phyloP scores from a whole-genome alignment of 345 rosid species.

The Hibiscus mutabilis region DNA sequence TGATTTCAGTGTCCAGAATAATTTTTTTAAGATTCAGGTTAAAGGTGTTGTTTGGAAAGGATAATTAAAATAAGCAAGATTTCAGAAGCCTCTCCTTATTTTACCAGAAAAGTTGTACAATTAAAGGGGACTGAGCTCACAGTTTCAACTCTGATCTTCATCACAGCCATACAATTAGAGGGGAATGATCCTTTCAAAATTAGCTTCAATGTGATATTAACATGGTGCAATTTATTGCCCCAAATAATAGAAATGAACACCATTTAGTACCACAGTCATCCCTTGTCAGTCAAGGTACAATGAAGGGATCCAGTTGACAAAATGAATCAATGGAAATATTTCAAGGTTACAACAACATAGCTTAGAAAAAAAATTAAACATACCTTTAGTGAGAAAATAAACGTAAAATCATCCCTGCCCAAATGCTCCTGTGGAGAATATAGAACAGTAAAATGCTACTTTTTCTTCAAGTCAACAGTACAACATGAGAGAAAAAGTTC shows the following conservation, averaged over 20 bases:
- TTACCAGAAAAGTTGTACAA: too few relatives aligned
- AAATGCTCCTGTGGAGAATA: slow-evolving; percentile 64
- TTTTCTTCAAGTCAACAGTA: background rate
- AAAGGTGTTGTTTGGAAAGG: background rate
- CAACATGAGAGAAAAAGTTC: background rate
- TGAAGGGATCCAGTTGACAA: background rate
- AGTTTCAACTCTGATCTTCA: too few relatives aligned
- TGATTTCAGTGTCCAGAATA: background rate
- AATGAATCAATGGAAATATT: background rate
- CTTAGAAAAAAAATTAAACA: background rate
- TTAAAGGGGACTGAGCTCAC: too few relatives aligned
- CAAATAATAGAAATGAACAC: background rate
- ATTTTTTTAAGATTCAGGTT: background rate
- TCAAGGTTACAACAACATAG: background rate
- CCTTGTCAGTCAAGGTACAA: background rate
- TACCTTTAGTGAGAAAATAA: slow-evolving; percentile 87
- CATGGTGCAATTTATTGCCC: too few relatives aligned
- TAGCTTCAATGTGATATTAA: too few relatives aligned
- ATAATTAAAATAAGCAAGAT: too few relatives aligned
- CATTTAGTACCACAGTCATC: background rate
- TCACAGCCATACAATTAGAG: too few relatives aligned
- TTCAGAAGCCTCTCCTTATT: too few relatives aligned
- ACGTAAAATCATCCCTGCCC: slow-evolving; percentile 81
- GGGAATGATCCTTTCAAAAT: too few relatives aligned
- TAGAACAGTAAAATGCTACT: slow-evolving; percentile 7